Conservation (phyloP, 2,329 filamentous ascomycete genomes). For the Fusarium mexicanum region DNA sequence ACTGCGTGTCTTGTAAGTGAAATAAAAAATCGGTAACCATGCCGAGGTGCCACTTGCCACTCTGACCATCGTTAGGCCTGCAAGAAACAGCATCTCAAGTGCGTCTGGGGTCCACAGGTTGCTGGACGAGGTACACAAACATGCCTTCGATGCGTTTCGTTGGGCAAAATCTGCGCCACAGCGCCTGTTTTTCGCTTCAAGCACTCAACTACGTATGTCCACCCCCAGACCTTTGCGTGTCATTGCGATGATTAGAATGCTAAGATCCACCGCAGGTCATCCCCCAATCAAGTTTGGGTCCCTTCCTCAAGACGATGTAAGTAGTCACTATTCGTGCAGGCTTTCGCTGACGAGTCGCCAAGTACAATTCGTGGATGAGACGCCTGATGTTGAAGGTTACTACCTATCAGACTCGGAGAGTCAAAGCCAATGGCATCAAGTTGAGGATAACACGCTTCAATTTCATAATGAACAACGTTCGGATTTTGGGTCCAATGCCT, state of each 20-base stretch:
- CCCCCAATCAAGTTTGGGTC: slow-evolving; percentile 18
- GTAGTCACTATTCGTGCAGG: not conserved
- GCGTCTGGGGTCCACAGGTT: not conserved
- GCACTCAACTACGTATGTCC: not conserved
- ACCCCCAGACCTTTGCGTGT: not conserved
- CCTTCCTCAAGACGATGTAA: slow-evolving; percentile 22
- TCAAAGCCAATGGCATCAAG: not conserved
- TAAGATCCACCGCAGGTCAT: not conserved
- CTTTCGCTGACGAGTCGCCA: not conserved
- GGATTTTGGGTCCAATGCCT: not conserved
- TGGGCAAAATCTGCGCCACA: not conserved
- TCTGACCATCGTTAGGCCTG: not conserved
- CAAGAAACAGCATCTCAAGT: slow-evolving; percentile 11
- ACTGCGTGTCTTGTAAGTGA: slow-evolving; percentile 8
- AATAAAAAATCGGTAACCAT: not conserved
- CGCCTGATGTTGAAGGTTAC: slow-evolving; percentile 20
- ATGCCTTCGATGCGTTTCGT: slow-evolving; percentile 5
- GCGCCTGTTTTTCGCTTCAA: slow-evolving; percentile 8
- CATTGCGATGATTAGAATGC: not conserved
- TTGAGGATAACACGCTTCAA: not conserved
- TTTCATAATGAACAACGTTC: not conserved
- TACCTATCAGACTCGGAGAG: slow-evolving; percentile 9
- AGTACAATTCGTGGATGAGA: slow-evolving; percentile 34
- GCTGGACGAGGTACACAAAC: not conserved
- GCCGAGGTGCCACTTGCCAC: not conserved